Base-by-base conservation (phyloP, 23 red algal genomes). In the Agarophyton chilense region DNA sequence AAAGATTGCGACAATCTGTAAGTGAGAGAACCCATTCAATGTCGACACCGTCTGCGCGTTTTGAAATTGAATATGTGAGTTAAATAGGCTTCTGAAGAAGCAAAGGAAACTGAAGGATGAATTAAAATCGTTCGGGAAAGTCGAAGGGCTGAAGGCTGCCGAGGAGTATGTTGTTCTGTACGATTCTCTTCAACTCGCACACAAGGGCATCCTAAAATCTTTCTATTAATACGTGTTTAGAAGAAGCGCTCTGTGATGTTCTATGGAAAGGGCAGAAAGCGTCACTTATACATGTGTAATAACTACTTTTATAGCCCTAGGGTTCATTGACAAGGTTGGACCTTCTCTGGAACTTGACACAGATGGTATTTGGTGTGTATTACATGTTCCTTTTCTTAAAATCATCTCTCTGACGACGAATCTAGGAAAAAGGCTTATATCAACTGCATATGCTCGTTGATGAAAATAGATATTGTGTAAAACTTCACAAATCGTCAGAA, bases 151-250 rank as follows among this genome's bases (percentile, higher is more conserved):
- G 10, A 72, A 41, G 38, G 73, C 88, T 49, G 89, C 96, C 4
- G 74, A 92, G 16, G 94, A 79, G 40, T 80, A 94, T 57, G 84
- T 94, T 19, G 72, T 95, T 18, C 68, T 98, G 42, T 98, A 98
- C 61, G 96, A 98, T 63, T 94, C 91, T 7, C 52, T 98, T 71
- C 96, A 98, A 65, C 66, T 98, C 3, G 96, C 96, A 34, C 96
- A 98, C 77, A 98, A 98, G 60, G 93, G 93, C 82, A 98, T 98
- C 53, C 58, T 98, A 44, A 98, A 98, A 57, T 96, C 93, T 14
- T 98, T 98, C 53, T 98, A 98, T 79, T 93, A 93, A 26, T 98
- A 98, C 60, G 92, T 98, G 17, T 95, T 98, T 93, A 80, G 96
- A 32, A 78, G 75, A 18, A 93, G 92, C 18, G 96, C 92, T 22